Evolutionary conservation across 1,139 yeast species (phyloP).

Genomic region (Taphrina populina): DNA sequence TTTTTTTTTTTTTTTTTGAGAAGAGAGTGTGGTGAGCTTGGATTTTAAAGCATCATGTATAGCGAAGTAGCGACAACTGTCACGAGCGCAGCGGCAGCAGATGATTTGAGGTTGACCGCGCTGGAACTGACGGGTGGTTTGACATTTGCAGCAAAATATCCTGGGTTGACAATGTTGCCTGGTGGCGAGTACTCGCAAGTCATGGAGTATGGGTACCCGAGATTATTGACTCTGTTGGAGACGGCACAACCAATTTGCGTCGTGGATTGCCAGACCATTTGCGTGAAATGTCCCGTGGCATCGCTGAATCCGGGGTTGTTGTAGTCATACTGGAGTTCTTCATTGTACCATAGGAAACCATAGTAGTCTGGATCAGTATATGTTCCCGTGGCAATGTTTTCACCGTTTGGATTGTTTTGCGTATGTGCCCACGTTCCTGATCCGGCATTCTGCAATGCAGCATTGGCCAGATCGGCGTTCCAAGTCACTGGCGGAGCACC

Average conservation of each 20-base stretch:
- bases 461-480: slow-evolving; percentile 57
- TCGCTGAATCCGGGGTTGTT: slow-evolving; percentile 45
- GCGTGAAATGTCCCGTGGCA: slow-evolving; percentile 64
- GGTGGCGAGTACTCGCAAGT: slow-evolving; percentile 62
- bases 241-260: slow-evolving; percentile 66
- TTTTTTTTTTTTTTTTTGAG: background rate
- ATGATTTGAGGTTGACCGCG: background rate
- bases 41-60: slow-evolving; percentile 2
- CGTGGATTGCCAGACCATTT: slow-evolving; percentile 66
- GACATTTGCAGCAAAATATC: slow-evolving; percentile 42
- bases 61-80: too few species aligned
- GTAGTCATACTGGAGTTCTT: slow-evolving; percentile 58
- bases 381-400: slow-evolving; percentile 63
- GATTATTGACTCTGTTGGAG: slow-evolving; percentile 49
- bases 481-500: slow-evolving; percentile 58
- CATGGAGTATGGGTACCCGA: slow-evolving; percentile 47
- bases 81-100: slow-evolving; percentile 15
- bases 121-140: slow-evolving; percentile 8
- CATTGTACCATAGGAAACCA: slow-evolving; percentile 73
- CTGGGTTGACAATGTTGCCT: slow-evolving; percentile 54
- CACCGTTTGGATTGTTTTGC: slow-evolving; percentile 63
- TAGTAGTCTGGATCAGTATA: slow-evolving; percentile 51
- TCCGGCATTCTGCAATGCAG: slow-evolving; percentile 61
- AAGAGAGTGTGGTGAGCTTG: background rate
- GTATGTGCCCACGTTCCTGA: slow-evolving; percentile 65